phyloP scores from a whole-genome alignment of 352 stramenopile species.

The Pythium volutum region DNA sequence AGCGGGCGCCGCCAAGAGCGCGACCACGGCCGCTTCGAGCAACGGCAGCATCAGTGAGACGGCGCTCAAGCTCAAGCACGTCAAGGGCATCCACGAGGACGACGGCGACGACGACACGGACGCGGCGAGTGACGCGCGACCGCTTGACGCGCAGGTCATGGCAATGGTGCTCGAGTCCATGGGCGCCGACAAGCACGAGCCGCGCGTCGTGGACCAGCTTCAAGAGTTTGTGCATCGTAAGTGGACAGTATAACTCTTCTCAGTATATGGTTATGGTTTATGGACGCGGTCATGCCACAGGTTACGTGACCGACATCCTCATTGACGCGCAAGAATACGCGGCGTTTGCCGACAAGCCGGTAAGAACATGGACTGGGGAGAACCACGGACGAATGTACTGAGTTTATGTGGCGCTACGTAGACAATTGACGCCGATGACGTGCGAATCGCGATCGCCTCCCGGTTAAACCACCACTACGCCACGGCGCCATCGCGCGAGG shows the following conservation, averaged over 20 bases:
- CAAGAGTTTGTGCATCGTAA: conserved; percentile 84
- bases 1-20: not conserved
- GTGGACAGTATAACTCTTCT: conserved; percentile 14
- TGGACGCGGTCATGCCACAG: conserved; percentile 23
- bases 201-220: conserved; percentile 74
- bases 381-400: not conserved
- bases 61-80: conserved; percentile 48
- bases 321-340: conserved; percentile 84
- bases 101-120: conserved; percentile 39
- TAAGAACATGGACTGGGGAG: too few relatives aligned
- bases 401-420: conserved; percentile 24
- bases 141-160: conserved; percentile 61
- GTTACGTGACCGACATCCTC: conserved; percentile 81
- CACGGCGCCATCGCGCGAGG: conserved; percentile 69
- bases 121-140: conserved; percentile 41
- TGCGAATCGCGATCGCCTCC: conserved; percentile 73
- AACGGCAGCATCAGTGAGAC: conserved; percentile 30
- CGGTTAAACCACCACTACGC: conserved; percentile 79
- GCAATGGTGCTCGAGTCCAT: conserved; percentile 70
- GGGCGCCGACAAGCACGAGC: conserved; percentile 76
- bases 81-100: conserved; percentile 67
- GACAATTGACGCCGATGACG: conserved; percentile 69
- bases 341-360: conserved; percentile 70
- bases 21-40: conserved; percentile 1
- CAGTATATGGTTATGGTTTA: not conserved